These are phyloP conservation scores for Vitis riparia DNA, from an alignment of 164 flowering plant genomes.

Conservation along the genomic window DNA sequence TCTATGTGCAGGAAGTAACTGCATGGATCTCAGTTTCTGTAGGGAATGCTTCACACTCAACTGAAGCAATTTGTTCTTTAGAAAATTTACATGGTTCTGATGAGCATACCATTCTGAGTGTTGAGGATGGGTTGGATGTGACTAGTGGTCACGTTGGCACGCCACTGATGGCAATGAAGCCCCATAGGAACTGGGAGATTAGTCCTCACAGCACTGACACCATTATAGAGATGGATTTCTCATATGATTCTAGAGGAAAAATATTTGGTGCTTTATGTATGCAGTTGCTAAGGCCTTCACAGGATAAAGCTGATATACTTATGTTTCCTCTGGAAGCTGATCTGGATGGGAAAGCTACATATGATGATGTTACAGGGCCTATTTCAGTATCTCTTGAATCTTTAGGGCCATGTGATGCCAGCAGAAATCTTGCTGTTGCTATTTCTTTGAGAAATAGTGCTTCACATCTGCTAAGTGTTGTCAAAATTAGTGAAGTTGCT, in stretches of 20 bases:
- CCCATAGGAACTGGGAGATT: conserved; percentile 60
- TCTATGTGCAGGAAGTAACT: conserved; percentile 57
- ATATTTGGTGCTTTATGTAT: conserved; percentile 56
- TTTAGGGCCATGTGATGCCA: conserved; percentile 32
- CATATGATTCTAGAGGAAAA: conserved; percentile 36
- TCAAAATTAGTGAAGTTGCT: conserved; percentile 49
- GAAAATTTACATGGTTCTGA: conserved; percentile 17
- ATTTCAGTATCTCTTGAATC: conserved; percentile 52
- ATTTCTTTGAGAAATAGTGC: conserved; percentile 55
- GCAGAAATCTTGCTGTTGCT: conserved; percentile 33
- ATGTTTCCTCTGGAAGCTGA: conserved; percentile 73
- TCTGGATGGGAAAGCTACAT: conserved; percentile 24
- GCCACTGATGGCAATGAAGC: conserved; percentile 53
- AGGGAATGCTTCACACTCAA: conserved; percentile 38
- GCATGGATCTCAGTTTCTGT: conserved; percentile 53
- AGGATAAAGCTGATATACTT: conserved; percentile 42
- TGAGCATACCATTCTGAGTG: conserved; percentile 14
- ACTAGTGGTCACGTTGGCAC: conserved; percentile 33
- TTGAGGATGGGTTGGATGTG: conserved; percentile 43
- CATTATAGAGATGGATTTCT: conserved; percentile 52
- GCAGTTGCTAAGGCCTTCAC: conserved; percentile 49
- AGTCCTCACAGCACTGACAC: conserved; percentile 47
- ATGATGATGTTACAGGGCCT: conserved; percentile 27
- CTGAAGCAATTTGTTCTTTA: conserved; percentile 50
- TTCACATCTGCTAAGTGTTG: conserved; percentile 44